Base-by-base conservation (phyloP, 805 yeast genomes). In the Debaryomyces prosopidis region DNA sequence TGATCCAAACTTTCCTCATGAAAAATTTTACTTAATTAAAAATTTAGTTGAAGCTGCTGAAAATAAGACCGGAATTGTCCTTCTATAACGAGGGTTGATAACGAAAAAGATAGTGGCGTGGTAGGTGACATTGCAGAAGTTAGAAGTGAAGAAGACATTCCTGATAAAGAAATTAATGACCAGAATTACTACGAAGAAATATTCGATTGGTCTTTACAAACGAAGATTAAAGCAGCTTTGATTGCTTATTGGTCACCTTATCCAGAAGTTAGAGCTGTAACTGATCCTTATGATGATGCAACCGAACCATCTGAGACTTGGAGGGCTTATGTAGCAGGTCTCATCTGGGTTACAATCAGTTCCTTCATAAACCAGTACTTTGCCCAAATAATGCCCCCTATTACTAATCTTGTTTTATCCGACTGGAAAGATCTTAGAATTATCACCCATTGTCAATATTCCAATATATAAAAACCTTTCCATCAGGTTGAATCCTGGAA, bases 261-360 rank as follows among this genome's bases (percentile, higher is more conserved):
- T 49, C 84, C 87, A 1, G 88, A 83, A 54, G 84, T 83, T 11
- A 63, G 88, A 33, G 82, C 87, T 8, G 77, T 84, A 14, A 81
- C 81, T 14, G 82, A 81, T 15, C 77, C 82, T 11, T 66, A 54
- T 41, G 87, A 82, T 51, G 84, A 82, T 47, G 75, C 76, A 1
- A 39, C 52, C 1, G 49, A 73, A 30, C 79, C 81, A 0, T 73
- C 69, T 33, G 82, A 79, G 47, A 81, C 86, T 5, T 51, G 78
- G 43, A 68, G 86, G 40, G 79, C 79, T 50, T 83, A 84, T 71
- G 62, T 72, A 4, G 62, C 83, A 20, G 81, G 81, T 0, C 45
- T 78, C 1, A 54, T 79, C 34, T 75, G 83, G 76, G 73, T 80
- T 3, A 65, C 76, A 10, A 61, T 82, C 23, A 84, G 83, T 7